A percentile compares a stretch with the other conserved stretches of the same genome.
Evolutionary conservation across 805 yeast genomes (phyloP).

Genomic region (Candida pseudofarinosa): DNA sequence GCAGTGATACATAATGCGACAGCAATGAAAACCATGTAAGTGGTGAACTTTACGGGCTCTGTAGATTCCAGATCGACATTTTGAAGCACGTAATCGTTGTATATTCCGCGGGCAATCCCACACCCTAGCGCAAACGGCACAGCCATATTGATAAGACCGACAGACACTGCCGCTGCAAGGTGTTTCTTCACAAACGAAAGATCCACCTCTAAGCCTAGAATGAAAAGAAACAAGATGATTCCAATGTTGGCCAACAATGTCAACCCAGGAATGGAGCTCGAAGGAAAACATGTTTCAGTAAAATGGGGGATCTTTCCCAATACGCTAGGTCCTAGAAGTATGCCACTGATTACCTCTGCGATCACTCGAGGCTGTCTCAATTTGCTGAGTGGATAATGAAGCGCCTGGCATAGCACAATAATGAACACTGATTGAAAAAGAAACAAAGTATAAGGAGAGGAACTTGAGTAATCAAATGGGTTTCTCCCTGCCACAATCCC

Average conservation of each 20-base stretch:
- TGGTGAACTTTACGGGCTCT: slow-evolving; percentile 59
- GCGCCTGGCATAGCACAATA: slow-evolving; percentile 51
- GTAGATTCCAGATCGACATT: neutral
- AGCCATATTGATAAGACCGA: slow-evolving; percentile 69
- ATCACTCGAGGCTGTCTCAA: slow-evolving; percentile 76
- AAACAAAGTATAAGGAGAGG: slow-evolving; percentile 64
- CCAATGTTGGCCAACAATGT: slow-evolving; percentile 72
- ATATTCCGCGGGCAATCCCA: slow-evolving; percentile 64
- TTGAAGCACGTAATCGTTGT: slow-evolving; percentile 34
- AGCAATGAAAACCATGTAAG: slow-evolving; percentile 76
- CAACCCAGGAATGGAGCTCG: slow-evolving; percentile 57
- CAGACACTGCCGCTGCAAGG: slow-evolving; percentile 56
- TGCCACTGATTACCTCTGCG: slow-evolving; percentile 77
- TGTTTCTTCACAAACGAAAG: slow-evolving; percentile 58
- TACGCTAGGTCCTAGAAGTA: slow-evolving; percentile 70
- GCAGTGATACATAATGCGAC: slow-evolving; percentile 85
- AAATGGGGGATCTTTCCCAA: slow-evolving; percentile 69
- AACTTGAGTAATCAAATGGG: slow-evolving; percentile 56
- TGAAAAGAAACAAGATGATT: slow-evolving; percentile 66
- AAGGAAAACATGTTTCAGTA: slow-evolving; percentile 61
- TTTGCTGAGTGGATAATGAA: slow-evolving; percentile 57
- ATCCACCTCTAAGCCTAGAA: slow-evolving; percentile 79
- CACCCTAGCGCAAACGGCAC: slow-evolving; percentile 81
- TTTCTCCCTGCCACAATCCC: slow-evolving; percentile 72
- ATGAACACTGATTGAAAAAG: slow-evolving; percentile 66